phyloP scores from a whole-genome alignment of 192 early-diverging fungal species.

The Mortierella alpina region DNA sequence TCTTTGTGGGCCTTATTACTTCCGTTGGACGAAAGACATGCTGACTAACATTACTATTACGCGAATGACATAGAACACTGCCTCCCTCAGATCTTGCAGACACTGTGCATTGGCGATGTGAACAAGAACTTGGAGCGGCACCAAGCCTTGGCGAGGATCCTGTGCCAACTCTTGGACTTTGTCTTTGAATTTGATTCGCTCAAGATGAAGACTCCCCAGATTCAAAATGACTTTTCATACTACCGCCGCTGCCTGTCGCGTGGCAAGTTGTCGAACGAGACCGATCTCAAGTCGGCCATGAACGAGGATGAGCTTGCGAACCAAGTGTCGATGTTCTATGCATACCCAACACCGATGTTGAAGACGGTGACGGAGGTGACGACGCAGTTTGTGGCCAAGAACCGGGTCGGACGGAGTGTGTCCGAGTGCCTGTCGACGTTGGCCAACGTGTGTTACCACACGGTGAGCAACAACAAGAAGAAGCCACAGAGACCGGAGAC shows the following conservation, averaged over 20 bases:
- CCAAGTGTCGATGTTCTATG: conserved; percentile 96
- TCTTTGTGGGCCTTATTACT: not conserved
- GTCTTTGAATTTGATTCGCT: conserved; percentile 92
- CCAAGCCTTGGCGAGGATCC: conserved; percentile 82
- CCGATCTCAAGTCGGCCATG: conserved; percentile 68
- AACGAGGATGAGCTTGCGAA: conserved; percentile 91
- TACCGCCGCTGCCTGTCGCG: conserved; percentile 91
- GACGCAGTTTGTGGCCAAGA: conserved; percentile 70
- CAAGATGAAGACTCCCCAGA: conserved; percentile 86
- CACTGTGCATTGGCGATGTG: conserved; percentile 74
- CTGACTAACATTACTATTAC: conserved; percentile 11
- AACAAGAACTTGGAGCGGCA: conserved; percentile 75
- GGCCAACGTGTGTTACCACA: conserved; percentile 81
- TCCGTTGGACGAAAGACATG: not conserved
- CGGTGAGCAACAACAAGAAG: conserved; percentile 75
- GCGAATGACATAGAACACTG: conserved; percentile 60
- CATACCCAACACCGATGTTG: conserved; percentile 94
- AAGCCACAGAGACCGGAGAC: conserved; percentile 66
- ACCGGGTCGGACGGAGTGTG: conserved; percentile 60
- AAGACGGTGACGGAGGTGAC: conserved; percentile 88
- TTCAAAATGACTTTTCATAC: conserved; percentile 99
- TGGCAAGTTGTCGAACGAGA: conserved; percentile 75
- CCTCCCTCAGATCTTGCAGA: conserved; percentile 72
- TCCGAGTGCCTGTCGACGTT: conserved; percentile 82
- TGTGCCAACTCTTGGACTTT: conserved; percentile 89